Conservation (phyloP, 129 eudicot genomes). For the Tagetes patula region DNA sequence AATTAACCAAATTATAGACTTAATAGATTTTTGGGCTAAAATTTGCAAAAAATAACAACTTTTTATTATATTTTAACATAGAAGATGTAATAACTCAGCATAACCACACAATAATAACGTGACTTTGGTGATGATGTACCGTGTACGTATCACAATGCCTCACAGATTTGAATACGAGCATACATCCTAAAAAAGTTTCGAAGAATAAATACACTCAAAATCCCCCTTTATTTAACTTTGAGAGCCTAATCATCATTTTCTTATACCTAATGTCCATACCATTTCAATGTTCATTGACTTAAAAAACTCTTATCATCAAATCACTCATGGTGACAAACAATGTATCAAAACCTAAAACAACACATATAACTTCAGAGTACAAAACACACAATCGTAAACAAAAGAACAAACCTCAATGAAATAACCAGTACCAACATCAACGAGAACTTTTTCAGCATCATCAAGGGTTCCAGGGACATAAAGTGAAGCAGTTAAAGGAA, state of each 20-base stretch:
- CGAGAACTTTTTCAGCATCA: constrained; percentile 80
- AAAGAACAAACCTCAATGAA: constrained; percentile 69
- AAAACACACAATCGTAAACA: not conserved
- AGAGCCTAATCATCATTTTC: not conserved
- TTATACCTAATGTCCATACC: not conserved
- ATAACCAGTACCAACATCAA: constrained; percentile 98
- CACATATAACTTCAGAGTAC: not conserved
- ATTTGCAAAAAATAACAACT: not conserved
- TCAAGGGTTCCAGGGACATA: constrained; percentile 95
- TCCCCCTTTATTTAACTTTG: not conserved
- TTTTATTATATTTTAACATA: no score
- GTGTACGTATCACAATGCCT: no score
- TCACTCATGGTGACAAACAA: no score
- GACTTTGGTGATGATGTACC: no score
- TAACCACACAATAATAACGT: no score
- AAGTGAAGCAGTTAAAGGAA: constrained; percentile 91
- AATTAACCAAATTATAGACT: not conserved
- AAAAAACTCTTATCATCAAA: no score
- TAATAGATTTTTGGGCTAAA: not conserved
- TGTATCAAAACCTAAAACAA: not conserved
- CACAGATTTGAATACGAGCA: not conserved
- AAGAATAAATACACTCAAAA: not conserved
- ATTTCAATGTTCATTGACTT: no score
- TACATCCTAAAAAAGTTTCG: not conserved
- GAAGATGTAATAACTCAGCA: no score